A percentile compares a stretch with the other conserved stretches of the same genome.
Conservation (phyloP, 345 rosid species). For the Eucalyptus erythrocorys region DNA sequence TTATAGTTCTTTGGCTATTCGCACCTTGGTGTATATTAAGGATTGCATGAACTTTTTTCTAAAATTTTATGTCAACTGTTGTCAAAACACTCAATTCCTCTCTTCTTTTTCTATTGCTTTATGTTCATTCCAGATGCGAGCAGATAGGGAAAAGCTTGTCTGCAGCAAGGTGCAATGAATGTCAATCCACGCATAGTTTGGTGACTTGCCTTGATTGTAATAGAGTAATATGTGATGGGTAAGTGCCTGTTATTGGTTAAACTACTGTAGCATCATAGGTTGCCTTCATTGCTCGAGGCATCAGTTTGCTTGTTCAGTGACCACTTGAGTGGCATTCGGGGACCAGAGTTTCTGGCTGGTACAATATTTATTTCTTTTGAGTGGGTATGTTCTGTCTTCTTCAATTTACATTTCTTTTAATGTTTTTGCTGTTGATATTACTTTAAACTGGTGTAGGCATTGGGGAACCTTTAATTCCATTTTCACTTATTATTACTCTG, state of each 20-base stretch:
- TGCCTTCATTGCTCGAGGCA: not conserved
- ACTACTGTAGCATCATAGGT: not conserved
- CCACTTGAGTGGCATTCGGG: not conserved
- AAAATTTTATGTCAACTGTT: not conserved
- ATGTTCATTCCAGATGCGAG: conserved; percentile 38
- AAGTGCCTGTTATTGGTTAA: not conserved
- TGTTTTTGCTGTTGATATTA: not conserved
- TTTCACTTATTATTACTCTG: not conserved
- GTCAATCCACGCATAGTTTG: conserved; percentile 34
- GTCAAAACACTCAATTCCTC: not conserved
- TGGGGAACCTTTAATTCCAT: not conserved
- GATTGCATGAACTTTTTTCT: not conserved
- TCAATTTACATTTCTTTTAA: not conserved
- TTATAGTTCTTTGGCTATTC: not conserved
- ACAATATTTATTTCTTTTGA: not conserved
- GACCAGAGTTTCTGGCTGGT: not conserved
- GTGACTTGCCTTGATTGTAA: conserved; percentile 59
- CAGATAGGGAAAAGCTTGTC: conserved; percentile 32
- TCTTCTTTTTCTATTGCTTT: not conserved
- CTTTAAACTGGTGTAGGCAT: not conserved
- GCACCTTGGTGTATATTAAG: not conserved
- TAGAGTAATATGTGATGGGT: conserved; percentile 51
- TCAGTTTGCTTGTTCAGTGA: not conserved
- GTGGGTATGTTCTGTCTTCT: not conserved
- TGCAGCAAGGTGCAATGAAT: conserved; percentile 37